These are phyloP conservation scores for Coemansia sp. DNA, from an alignment of 192 early-diverging fungal genomes.

Conservation along the genomic window DNA sequence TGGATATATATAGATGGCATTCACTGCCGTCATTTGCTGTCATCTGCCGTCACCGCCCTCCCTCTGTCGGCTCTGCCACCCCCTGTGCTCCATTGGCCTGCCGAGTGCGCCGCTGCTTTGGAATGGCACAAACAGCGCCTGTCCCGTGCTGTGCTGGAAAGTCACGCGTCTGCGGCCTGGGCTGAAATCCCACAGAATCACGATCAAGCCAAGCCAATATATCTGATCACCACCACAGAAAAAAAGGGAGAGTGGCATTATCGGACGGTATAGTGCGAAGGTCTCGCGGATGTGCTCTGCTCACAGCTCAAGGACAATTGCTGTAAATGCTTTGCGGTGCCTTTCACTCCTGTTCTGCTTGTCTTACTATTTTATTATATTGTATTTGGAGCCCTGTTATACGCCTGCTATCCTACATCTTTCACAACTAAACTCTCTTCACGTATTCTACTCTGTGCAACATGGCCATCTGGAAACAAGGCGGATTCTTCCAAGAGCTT, in stretches of 20 bases:
- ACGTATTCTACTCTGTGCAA: background rate
- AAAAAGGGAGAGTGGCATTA: background rate
- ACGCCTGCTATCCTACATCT: background rate
- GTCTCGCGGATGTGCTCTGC: background rate
- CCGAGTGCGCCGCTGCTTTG: too few relatives aligned
- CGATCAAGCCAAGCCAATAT: background rate
- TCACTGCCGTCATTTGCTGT: too few relatives aligned
- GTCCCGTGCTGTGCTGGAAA: too few relatives aligned
- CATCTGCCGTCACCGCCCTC: too few relatives aligned
- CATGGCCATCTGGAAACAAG: conserved; percentile 54
- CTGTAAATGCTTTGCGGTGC: background rate
- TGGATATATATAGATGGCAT: too few relatives aligned
- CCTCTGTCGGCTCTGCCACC: too few relatives aligned
- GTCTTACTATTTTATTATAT: background rate
- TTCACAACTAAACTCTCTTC: background rate
- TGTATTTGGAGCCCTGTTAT: background rate
- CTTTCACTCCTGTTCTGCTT: background rate
- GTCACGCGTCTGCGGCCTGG: background rate
- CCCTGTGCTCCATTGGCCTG: too few relatives aligned
- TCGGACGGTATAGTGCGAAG: background rate
- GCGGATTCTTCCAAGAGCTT: conserved; percentile 55
- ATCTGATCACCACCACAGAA: background rate
- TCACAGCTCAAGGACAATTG: background rate
- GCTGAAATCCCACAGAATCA: background rate
- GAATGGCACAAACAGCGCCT: too few relatives aligned